Base-by-base conservation (phyloP, 306 rosid genomes). In the Canavalia gladiata region DNA sequence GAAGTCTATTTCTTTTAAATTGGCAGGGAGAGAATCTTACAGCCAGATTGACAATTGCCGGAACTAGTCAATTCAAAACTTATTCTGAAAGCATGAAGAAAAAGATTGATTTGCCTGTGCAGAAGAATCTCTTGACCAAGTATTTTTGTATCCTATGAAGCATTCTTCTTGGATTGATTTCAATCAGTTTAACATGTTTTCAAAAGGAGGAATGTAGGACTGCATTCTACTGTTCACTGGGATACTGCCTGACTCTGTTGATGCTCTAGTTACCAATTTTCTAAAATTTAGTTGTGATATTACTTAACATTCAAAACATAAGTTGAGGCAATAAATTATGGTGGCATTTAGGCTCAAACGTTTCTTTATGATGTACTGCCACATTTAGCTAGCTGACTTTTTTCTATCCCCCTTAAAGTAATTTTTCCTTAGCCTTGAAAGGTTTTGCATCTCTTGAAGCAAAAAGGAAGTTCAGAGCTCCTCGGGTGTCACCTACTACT, bases 381-480 rank as follows among this genome's bases (percentile, higher is more conserved):
- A 18, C 59, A 50, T 34, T 11, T 25, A 5, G 51, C 56, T 46
- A 25, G 73, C 45, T 35, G 50, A 39, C 47, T 52, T 84, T 71
- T 76, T 81, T 55, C 62, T 68, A 50, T 49, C 63, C 6, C 57
- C 65, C 59, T 72, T 60, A 37, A 58, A 31, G 74, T 50, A 57
- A 46, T 7, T 87, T 88, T 89, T 88, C 91, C 85, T 91, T 88
- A 82, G 86, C 89, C 8, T 52, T 76, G 43, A 73, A 87, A 95
- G 99, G 99, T 81, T 86, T 95, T 93, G 97, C 98, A 74, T 91
- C 99, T 63, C 91, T 91, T 72, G 99, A 95, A 86, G 97, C 97
- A 42, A 95, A 90, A 86, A 89, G 94, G 84, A 89, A 95, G 28
- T 95, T 93, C 84, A 87, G 84, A 82, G 96, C 92, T 18, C 99